Conservation (phyloP, 2,329 filamentous ascomycete genomes). For the Aspergillaceae sp. region DNA sequence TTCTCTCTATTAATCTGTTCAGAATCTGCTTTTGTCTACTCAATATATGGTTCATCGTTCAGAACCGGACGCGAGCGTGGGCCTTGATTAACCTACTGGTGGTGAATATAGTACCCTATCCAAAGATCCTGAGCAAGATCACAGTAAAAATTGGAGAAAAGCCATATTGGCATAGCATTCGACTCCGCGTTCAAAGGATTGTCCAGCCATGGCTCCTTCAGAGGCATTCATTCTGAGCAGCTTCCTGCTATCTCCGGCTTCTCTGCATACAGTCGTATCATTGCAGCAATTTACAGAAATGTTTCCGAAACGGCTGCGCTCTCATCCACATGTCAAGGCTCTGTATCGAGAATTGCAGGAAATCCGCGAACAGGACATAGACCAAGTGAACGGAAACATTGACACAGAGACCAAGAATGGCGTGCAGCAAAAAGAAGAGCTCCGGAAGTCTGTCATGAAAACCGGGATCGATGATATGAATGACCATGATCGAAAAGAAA, state of each 20-base stretch:
- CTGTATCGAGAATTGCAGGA: conserved; percentile 74
- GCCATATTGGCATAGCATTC: too few relatives aligned
- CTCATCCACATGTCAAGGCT: conserved; percentile 57
- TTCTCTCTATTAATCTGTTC: not conserved
- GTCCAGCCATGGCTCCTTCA: conserved; percentile 55
- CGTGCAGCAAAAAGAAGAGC: conserved; percentile 30
- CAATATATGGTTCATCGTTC: too few relatives aligned
- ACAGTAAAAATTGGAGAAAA: too few relatives aligned
- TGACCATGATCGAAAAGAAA: conserved; percentile 29
- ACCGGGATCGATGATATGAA: conserved; percentile 26
- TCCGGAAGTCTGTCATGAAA: conserved; percentile 24
- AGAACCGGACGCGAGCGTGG: too few relatives aligned
- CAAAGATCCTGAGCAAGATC: too few relatives aligned
- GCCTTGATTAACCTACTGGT: too few relatives aligned
- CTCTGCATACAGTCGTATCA: conserved; percentile 64
- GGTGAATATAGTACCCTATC: too few relatives aligned
- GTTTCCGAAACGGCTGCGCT: conserved; percentile 60
- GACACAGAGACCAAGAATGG: conserved; percentile 29
- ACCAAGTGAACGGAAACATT: conserved; percentile 53
- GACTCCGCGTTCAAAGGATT: too few relatives aligned
- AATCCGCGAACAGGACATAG: conserved; percentile 60
- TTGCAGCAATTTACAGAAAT: conserved; percentile 66
- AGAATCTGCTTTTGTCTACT: not conserved
- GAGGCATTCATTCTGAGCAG: conserved; percentile 67
- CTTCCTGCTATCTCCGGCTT: conserved; percentile 69